These are phyloP conservation scores for Inosperma sp. DNA, from an alignment of 768 basidiomycete species.

Conservation along the genomic window DNA sequence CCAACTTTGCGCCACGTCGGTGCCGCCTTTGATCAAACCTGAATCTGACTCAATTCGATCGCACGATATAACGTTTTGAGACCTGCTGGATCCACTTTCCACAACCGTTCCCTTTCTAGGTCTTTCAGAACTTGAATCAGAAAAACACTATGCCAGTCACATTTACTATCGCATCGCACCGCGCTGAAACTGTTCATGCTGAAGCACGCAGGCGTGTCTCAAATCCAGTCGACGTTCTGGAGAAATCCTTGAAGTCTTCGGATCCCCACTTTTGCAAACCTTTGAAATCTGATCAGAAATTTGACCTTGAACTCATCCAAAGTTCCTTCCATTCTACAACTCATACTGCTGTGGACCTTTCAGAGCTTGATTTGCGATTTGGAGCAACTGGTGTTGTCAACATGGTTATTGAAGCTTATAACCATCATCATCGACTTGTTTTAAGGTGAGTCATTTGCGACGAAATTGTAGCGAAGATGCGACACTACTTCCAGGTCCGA, in stretches of 20 bases:
- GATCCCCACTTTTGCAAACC: not conserved
- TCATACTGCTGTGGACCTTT: not conserved
- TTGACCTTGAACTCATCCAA: not conserved
- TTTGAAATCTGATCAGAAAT: not conserved
- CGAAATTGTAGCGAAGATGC: no score
- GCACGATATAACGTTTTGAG: no score
- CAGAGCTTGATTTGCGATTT: not conserved
- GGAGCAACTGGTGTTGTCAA: conserved; percentile 13
- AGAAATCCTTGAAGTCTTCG: not conserved
- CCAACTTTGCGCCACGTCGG: no score
- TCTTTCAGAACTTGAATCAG: no score
- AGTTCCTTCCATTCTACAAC: not conserved
- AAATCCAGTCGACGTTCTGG: not conserved
- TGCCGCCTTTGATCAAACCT: no score
- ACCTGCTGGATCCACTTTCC: no score
- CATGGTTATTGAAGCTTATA: conserved; percentile 14
- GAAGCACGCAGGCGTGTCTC: no score
- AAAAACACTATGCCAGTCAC: conserved; percentile 15
- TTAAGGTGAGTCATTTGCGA: conserved; percentile 10
- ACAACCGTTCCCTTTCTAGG: no score
- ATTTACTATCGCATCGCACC: conserved; percentile 10
- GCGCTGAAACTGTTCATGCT: not conserved
- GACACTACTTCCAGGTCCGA: conserved; percentile 17
- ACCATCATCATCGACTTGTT: conserved; percentile 14
- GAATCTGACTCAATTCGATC: no score